These are phyloP conservation scores for Clonostachys solani DNA, from an alignment of 2,329 filamentous ascomycete species.

Conservation along the genomic window DNA sequence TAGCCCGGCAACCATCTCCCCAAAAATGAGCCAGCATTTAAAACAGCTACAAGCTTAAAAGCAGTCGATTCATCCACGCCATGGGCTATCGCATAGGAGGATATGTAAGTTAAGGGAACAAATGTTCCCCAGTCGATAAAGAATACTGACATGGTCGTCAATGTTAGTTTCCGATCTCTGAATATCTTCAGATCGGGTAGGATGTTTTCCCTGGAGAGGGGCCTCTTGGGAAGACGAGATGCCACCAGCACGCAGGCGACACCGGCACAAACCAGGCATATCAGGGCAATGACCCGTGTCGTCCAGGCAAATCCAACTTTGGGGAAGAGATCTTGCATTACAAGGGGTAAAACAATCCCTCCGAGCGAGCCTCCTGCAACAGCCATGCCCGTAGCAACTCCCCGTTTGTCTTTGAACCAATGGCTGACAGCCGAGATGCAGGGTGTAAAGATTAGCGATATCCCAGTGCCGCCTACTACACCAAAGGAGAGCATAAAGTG, in stretches of 20 bases:
- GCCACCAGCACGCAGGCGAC: conserved; percentile 46
- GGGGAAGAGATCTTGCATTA: conserved; percentile 44
- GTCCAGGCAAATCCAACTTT: conserved; percentile 49
- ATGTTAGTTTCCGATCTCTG: conserved; percentile 52
- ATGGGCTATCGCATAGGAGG: conserved; percentile 65
- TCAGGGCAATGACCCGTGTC: conserved; percentile 43
- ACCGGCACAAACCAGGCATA: conserved; percentile 34
- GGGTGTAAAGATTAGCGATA: conserved; percentile 80
- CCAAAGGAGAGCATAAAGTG: conserved; percentile 83
- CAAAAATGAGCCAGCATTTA: conserved; percentile 77
- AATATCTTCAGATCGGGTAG: conserved; percentile 67
- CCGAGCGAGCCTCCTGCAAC: conserved; percentile 73
- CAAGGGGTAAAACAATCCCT: conserved; percentile 61
- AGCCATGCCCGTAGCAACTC: conserved; percentile 77
- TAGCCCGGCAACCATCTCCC: conserved; percentile 77
- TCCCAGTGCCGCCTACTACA: conserved; percentile 68
- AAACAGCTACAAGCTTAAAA: conserved; percentile 74
- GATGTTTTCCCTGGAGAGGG: conserved; percentile 51
- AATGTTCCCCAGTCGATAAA: conserved; percentile 73
- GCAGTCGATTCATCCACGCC: conserved; percentile 63
- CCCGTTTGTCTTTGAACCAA: conserved; percentile 73
- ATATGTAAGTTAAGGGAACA: conserved; percentile 78
- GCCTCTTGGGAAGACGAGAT: conserved; percentile 50
- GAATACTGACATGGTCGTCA: conserved; percentile 66
- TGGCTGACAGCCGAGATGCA: conserved; percentile 77